Evolutionary conservation across 163 green algal genomes (phyloP), one percentile per base, ranked within the genome.

Genomic region (Prototheca wickerhamii): DNA sequence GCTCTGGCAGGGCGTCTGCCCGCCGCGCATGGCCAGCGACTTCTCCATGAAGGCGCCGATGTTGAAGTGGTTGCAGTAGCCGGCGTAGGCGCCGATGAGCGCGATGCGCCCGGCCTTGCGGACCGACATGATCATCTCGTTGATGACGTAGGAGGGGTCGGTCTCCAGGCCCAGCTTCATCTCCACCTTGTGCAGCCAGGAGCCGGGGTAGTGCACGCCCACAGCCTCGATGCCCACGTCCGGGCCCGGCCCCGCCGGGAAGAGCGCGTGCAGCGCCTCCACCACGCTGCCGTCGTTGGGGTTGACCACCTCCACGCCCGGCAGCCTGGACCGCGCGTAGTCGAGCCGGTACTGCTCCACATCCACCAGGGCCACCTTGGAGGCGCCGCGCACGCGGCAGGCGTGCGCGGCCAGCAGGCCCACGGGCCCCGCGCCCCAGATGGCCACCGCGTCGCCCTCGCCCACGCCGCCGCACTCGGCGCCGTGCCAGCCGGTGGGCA

Each of bases 31-130:
- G 0, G 57, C 77, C 30, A 92, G 71, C 4, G 75, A 69, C 81
- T 89, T 89, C 74, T 91, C 84, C 84, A 91, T 91, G 72, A 91
- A 82, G 0, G 78, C 80, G 1, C 81, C 77, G 46, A 91, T 84
- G 74, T 87, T 86, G 60, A 87, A 83, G 58, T 81, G 73, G 73
- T 91, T 91, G 65, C 42, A 68, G 56, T 67, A 79, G 29, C 74
- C 82, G 40, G 69, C 67, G 53, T 84, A 89, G 17, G 74, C 83
- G 1, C 83, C 83, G 34, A 90, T 74, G 17, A 86, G 57, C 10
- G 31, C 52, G 60, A 91, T 77, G 56, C 63, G 65, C 3, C 80
- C 83, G 1, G 50, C 74, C 82, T 91, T 91, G 54, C 83, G 69
- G 33, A 64, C 63, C 57, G 59, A 72, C 32, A 64, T 50, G 58